phyloP scores from a whole-genome alignment of 768 basidiomycete genomes.

The Mycena kentingensis region DNA sequence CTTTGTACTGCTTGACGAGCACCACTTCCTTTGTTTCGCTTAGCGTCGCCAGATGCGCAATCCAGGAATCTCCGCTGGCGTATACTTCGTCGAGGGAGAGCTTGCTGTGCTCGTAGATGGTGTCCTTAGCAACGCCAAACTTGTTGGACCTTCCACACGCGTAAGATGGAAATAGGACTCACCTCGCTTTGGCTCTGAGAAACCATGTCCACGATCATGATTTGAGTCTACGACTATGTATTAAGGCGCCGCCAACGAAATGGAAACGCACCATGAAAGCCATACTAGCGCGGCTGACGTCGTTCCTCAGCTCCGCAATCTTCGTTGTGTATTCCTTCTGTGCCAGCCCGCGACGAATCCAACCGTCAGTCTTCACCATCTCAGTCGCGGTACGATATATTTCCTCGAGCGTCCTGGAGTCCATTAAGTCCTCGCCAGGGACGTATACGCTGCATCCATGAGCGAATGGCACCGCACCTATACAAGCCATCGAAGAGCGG shows the following conservation, averaged over 20 bases:
- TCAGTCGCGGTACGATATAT: neutral
- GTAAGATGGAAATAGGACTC: neutral
- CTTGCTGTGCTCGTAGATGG: neutral
- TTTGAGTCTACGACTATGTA: neutral
- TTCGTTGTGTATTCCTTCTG: neutral
- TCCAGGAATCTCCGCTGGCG: constrained; percentile 4
- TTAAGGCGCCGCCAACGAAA: neutral
- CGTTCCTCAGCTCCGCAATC: neutral
- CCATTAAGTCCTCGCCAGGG: neutral
- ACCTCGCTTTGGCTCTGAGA: neutral
- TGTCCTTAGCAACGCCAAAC: neutral
- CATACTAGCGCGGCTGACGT: neutral
- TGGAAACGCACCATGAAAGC: neutral
- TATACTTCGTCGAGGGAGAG: neutral
- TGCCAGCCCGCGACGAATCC: neutral
- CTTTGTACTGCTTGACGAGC: constrained; percentile 5
- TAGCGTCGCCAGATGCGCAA: constrained; percentile 6
- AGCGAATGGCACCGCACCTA: neutral
- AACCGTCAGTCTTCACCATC: neutral
- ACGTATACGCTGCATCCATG: no score
- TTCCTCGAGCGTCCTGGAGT: constrained; percentile 4
- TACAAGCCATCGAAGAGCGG: neutral
- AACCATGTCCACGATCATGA: neutral
- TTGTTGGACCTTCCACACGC: neutral
- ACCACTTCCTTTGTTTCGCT: neutral